phyloP scores from a whole-genome alignment of 1,139 yeast species.

The Insectozyma bohioensis region DNA sequence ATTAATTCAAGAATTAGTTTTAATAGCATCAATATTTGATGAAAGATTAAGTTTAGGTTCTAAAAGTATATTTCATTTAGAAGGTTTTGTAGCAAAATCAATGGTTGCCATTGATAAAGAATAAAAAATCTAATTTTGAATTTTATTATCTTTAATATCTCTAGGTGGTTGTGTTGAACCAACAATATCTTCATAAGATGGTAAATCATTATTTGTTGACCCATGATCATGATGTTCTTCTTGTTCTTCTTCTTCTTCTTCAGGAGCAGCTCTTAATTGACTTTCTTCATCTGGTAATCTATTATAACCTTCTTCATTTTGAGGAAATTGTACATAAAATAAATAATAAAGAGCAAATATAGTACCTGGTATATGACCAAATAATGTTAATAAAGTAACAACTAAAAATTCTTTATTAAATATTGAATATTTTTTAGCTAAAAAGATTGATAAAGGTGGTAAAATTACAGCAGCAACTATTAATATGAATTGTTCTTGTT shows the following conservation, averaged over 20 bases:
- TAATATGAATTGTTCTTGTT: slow-evolving; percentile 24
- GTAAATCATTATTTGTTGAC: slow-evolving; percentile 17
- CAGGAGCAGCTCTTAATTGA: slow-evolving; percentile 10
- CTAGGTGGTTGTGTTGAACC: slow-evolving; percentile 8
- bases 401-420: slow-evolving; percentile 38
- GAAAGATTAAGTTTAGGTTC: slow-evolving; percentile 85
- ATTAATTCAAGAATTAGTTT: slow-evolving; percentile 55
- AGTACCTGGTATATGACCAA: slow-evolving; percentile 41
- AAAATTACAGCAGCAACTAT: slow-evolving; percentile 32
- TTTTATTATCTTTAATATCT: slow-evolving; percentile 21
- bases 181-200: slow-evolving; percentile 29
- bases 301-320: slow-evolving; percentile 12
- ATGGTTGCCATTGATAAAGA: slow-evolving; percentile 57
- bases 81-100: slow-evolving; percentile 86
- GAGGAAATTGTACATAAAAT: slow-evolving; percentile 22
- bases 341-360: slow-evolving; percentile 35
- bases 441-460: slow-evolving; percentile 42
- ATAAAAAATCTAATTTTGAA: slow-evolving; percentile 23
- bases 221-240: background rate
- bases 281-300: slow-evolving; percentile 13
- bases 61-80: slow-evolving; percentile 90
- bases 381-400: slow-evolving; percentile 33
- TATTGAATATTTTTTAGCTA: slow-evolving; percentile 27
- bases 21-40: slow-evolving; percentile 73
- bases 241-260: slow-evolving; percentile 2